Conservation (phyloP, 2,329 filamentous ascomycete genomes). For the Colletotrichum paranaense region DNA sequence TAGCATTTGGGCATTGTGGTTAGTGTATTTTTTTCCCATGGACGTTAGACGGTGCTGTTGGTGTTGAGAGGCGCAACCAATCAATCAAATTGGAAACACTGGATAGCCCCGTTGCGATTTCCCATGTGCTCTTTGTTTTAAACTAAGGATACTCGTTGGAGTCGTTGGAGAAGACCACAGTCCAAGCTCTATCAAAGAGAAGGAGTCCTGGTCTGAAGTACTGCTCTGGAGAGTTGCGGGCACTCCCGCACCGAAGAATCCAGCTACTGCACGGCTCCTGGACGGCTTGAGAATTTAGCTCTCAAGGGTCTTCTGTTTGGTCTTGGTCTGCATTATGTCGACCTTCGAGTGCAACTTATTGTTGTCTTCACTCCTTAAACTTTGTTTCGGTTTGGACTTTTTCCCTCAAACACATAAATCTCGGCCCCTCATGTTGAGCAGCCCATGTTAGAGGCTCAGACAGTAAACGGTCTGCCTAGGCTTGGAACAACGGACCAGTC, state of each 20-base stretch:
- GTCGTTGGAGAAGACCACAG: neutral
- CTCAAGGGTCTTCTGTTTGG: neutral
- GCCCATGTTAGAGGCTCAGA: neutral
- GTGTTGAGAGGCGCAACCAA: slow-evolving; percentile 23
- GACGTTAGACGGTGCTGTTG: slow-evolving; percentile 8
- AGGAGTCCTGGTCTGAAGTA: slow-evolving; percentile 10
- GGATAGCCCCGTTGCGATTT: neutral
- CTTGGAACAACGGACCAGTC: neutral
- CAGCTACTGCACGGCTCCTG: slow-evolving; percentile 11
- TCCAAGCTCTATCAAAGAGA: neutral
- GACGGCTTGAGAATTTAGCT: neutral
- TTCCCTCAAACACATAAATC: too few relatives aligned
- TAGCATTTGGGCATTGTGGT: slow-evolving; percentile 38
- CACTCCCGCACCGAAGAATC: slow-evolving; percentile 14
- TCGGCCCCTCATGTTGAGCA: neutral
- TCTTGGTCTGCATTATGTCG: neutral
- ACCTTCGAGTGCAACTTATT: neutral
- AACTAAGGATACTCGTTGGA: neutral
- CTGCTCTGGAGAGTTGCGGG: slow-evolving; percentile 7
- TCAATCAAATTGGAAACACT: slow-evolving; percentile 6
- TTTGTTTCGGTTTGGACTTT: neutral
- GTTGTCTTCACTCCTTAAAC: neutral
- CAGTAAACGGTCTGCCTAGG: neutral
- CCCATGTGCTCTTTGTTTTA: neutral
- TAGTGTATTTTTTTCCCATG: slow-evolving; percentile 35